Evolutionary conservation across 257 asterid genomes (phyloP), one percentile per base, ranked within the genome.

Genomic region (Nicotiana tabacum): DNA sequence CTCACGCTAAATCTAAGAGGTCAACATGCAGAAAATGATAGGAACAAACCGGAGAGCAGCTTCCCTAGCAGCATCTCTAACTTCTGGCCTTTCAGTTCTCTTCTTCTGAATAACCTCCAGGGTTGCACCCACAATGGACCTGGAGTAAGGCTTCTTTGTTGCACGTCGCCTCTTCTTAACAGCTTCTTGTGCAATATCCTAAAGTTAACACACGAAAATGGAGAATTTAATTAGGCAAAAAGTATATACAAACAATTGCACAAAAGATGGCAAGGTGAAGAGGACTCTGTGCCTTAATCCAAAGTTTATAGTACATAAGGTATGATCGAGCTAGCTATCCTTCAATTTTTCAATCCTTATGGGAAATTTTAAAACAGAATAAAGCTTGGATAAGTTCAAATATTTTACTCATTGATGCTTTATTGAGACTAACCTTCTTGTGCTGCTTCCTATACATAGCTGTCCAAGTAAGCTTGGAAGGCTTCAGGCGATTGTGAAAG

Each of bases 61-160:
- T 84, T 94, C 98, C 57, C 97, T 90, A 0, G 98, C 98, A 82
- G 98, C 98, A 88, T 93, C 98, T 76, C 98, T 92, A 9, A 95
- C 98, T 81, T 93, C 98, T 10, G 98, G 94, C 86, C 93, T 95
- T 85, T 95, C 98, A 16, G 90, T 48, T 83, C 98, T 89, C 56
- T 86, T 89, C 91, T 92, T 95, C 89, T 95, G 98, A 39, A 95
- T 95, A 33, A 95, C 98, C 86, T 95, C 98, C 82, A 93, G 80
- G 3, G 98, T 91, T 29, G 98, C 98, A 85, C 98, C 98, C 6
- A 94, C 98, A 82, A 94, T 94, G 12, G 98, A 94, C 85, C 98
- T 91, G 7, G 98, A 94, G 84, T 93, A 92, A 1, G 97, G 97
- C 83, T 94, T 94, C 92, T 90, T 94, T 16, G 93, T 90, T 67